Percentiles rank a stretch among this genome's conserved stretches.
These are phyloP conservation scores for Penicillium sp. DNA, from an alignment of 2,329 filamentous ascomycete species.

Conservation along the genomic window DNA sequence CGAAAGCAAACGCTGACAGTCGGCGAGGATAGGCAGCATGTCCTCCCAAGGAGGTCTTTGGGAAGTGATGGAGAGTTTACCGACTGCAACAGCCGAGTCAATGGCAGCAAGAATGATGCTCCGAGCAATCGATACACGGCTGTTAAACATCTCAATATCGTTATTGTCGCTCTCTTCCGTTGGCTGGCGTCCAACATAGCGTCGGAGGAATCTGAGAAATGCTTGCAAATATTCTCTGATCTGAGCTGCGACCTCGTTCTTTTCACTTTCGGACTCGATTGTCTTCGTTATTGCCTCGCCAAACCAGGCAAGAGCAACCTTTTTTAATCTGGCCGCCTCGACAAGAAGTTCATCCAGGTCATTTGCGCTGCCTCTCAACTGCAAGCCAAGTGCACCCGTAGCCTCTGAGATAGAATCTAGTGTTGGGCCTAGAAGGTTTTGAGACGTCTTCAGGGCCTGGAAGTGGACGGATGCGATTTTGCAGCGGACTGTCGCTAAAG, in stretches of 20 bases:
- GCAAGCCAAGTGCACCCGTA: slow-evolving; percentile 35
- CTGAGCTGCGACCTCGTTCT: slow-evolving; percentile 23
- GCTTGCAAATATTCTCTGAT: slow-evolving; percentile 40
- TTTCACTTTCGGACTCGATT: slow-evolving; percentile 12
- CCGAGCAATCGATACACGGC: slow-evolving; percentile 32
- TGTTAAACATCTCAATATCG: slow-evolving; percentile 32
- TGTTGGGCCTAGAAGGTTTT: slow-evolving; percentile 20
- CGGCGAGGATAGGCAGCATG: slow-evolving; percentile 36
- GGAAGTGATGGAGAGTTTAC: slow-evolving; percentile 40
- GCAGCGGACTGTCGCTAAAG: slow-evolving; percentile 39
- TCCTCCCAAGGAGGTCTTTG: slow-evolving; percentile 41
- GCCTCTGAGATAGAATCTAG: slow-evolving; percentile 35
- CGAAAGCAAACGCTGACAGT: slow-evolving; percentile 39
- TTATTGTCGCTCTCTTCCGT: slow-evolving; percentile 29
- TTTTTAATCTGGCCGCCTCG: slow-evolving; percentile 46
- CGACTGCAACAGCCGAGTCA: slow-evolving; percentile 43
- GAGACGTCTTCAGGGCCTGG: slow-evolving; percentile 29
- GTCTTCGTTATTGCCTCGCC: slow-evolving; percentile 31
- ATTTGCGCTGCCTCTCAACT: slow-evolving; percentile 40
- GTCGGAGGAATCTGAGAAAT: slow-evolving; percentile 43
- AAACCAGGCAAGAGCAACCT: slow-evolving; percentile 40
- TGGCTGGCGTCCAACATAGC: slow-evolving; percentile 41
- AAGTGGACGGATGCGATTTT: slow-evolving; percentile 42
- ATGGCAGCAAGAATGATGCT: slow-evolving; percentile 43
- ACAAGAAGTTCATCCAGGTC: slow-evolving; percentile 49